Evolutionary conservation across 2,329 filamentous ascomycete genomes (phyloP), one percentile per base, ranked within the genome.

Genomic region (Corniculantispora saksenae): DNA sequence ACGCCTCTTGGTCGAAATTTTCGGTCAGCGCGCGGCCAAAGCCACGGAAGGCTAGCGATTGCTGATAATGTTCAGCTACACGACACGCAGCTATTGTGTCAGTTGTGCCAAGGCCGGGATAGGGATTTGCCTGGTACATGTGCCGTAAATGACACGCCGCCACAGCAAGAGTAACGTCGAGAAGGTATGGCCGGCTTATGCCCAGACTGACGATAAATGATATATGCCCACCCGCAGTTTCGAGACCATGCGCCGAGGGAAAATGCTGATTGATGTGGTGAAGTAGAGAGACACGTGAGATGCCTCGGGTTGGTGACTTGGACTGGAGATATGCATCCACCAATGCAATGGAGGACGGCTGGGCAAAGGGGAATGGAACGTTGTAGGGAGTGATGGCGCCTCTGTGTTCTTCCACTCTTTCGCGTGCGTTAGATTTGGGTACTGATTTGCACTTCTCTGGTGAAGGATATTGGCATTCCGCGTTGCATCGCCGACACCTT

Each of bases 111-210:
- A 21, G 29, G 1, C n/a, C 12, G 2, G 17, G 8, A 35, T 19
- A 35, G n/a, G 17, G 54, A 35, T 69, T 66, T 15, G 58, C 19
- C n/a, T 65, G 55, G 53, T 63, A 56, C 60, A 67, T 57, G 53
- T 69, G 64, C 13, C 69, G 67, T 15, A 72, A 65, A 58, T 72
- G 70, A 27, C 69, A 70, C 2, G 71, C 71, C 8, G 71, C 69
- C 29, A 71, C 61, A 19, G 70, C 69, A 23, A 73, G 66, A 19
- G 70, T 68, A n/a, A 69, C 62, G 10, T 70, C 66, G 9, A 69
- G 66, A 2, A 73, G 65, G 53, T 69, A 68, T 3, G 68, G 68
- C 45, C 67, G 62, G 47, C 53, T 61, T 21, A 69, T 43, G 19
- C 69, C 51, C 53, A 69, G 48, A 21, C 51, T 21, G 53, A 70